Conservation (phyloP, 208 protist species). For the Novymonas esmeraldas region DNA sequence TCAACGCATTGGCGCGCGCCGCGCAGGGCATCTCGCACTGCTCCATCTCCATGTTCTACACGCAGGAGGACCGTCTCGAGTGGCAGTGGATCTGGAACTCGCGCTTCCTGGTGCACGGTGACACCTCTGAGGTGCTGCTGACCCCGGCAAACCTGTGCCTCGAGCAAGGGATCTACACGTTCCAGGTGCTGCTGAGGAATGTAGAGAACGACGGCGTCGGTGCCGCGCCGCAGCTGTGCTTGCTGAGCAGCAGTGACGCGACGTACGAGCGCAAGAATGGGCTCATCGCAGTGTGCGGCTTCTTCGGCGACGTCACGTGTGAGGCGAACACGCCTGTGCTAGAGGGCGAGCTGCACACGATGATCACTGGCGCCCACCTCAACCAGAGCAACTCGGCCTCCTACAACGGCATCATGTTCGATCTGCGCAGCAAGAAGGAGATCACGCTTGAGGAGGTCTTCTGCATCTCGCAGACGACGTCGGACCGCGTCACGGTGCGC, state of each 20-base stretch:
- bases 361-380: slow-evolving; percentile 72
- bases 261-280: slow-evolving; percentile 43
- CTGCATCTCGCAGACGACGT: slow-evolving; percentile 83
- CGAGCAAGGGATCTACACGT: slow-evolving; percentile 38
- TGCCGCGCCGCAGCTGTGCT: slow-evolving; percentile 23
- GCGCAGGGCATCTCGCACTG: slow-evolving; percentile 36
- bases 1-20: slow-evolving; percentile 16
- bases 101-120: slow-evolving; percentile 42
- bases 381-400: slow-evolving; percentile 84
- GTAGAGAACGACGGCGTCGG: slow-evolving; percentile 35
- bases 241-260: slow-evolving; percentile 29
- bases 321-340: slow-evolving; percentile 47
- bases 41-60: slow-evolving; percentile 36
- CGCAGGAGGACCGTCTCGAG: slow-evolving; percentile 11
- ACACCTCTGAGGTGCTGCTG: slow-evolving; percentile 39
- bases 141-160: slow-evolving; percentile 26
- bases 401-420: slow-evolving; percentile 94
- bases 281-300: slow-evolving; percentile 48
- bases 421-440: slow-evolving; percentile 79
- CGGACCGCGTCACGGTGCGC: slow-evolving; percentile 72
- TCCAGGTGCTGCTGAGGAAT: slow-evolving; percentile 39
- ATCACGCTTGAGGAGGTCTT: slow-evolving; percentile 89
- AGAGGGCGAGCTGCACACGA: slow-evolving; percentile 56
- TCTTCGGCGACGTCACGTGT: slow-evolving; percentile 56
- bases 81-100: slow-evolving; percentile 66